Conservation (phyloP, 2,329 filamentous ascomycete species). For the Beauveria medogensis region DNA sequence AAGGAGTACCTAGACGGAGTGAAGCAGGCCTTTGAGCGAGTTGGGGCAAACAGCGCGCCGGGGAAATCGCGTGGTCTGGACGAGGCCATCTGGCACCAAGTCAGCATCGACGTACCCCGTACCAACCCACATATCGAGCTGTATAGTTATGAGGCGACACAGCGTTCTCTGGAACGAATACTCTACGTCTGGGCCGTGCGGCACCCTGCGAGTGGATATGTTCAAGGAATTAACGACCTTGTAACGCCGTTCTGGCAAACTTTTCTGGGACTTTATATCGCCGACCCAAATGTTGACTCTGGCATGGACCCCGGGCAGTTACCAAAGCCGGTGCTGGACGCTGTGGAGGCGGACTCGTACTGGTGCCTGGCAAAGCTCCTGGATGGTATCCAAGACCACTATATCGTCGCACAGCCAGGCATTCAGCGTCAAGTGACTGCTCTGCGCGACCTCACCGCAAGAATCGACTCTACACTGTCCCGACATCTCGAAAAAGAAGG, state of each 20-base stretch:
- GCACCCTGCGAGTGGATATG: slow-evolving; percentile 94
- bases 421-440: slow-evolving; percentile 91
- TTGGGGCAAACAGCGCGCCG: slow-evolving; percentile 37
- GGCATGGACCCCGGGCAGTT: slow-evolving; percentile 97
- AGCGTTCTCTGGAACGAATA: slow-evolving; percentile 87
- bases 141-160: slow-evolving; percentile 93
- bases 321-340: slow-evolving; percentile 82
- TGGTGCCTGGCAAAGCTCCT: slow-evolving; percentile 97
- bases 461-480: slow-evolving; percentile 77
- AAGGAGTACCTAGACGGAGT: slow-evolving; percentile 97
- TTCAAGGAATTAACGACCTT: slow-evolving; percentile 97
- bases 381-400: slow-evolving; percentile 99
- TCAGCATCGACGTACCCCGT: slow-evolving; percentile 93
- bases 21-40: slow-evolving; percentile 59
- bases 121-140: slow-evolving; percentile 94
- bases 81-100: slow-evolving; percentile 98
- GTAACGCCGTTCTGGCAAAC: slow-evolving; percentile 98
- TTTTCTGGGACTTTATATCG: slow-evolving; percentile 89
- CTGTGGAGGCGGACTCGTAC: slow-evolving; percentile 94
- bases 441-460: slow-evolving; percentile 78
- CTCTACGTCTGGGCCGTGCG: slow-evolving; percentile 96
- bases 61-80: slow-evolving; percentile 64
- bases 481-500: slow-evolving; percentile 85
- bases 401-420: slow-evolving; percentile 94
- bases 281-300: slow-evolving; percentile 82